Percentiles rank a stretch among this genome's conserved stretches.
Conservation (phyloP, 495 filamentous ascomycete species). For the Chaetomium tenue region DNA sequence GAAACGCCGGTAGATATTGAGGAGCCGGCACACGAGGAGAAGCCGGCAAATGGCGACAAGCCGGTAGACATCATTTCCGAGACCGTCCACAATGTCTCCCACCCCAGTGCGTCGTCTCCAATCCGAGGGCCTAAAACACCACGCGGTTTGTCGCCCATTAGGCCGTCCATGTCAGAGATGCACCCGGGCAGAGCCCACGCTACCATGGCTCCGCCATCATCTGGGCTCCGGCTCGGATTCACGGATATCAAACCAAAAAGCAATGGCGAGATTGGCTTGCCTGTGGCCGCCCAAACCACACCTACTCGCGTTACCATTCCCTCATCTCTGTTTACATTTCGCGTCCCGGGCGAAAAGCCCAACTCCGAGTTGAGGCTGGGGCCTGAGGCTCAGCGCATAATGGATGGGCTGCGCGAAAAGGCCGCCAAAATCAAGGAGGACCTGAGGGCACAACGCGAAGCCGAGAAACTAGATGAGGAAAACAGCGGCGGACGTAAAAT, state of each 20-base stretch:
- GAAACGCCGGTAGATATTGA: conserved; percentile 40
- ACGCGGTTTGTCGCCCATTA: conserved; percentile 45
- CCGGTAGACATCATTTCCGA: conserved; percentile 18
- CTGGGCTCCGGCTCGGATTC: conserved; percentile 66
- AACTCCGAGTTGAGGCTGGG: conserved; percentile 59
- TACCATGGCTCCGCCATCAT: conserved; percentile 67
- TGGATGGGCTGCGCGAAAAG: conserved; percentile 71
- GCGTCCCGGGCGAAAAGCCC: conserved; percentile 49
- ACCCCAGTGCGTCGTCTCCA: conserved; percentile 47
- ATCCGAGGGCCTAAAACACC: conserved; percentile 43
- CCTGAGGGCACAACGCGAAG: conserved; percentile 56
- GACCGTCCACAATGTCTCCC: not conserved
- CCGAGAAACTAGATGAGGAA: conserved; percentile 42
- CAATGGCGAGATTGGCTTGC: conserved; percentile 35
- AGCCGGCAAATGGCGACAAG: conserved; percentile 32
- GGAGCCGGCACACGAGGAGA: not conserved
- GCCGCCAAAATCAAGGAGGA: conserved; percentile 65
- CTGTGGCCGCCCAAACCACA: conserved; percentile 40
- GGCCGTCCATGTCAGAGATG: conserved; percentile 67
- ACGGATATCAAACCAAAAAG: conserved; percentile 52
- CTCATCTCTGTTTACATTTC: conserved; percentile 73
- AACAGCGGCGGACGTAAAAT: conserved; percentile 60
- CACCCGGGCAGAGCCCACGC: conserved; percentile 72
- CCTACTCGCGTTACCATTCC: conserved; percentile 49
- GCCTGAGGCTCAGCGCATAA: conserved; percentile 69